Base-by-base conservation (phyloP, 768 basidiomycete species). In the Tubosaeta sp. region DNA sequence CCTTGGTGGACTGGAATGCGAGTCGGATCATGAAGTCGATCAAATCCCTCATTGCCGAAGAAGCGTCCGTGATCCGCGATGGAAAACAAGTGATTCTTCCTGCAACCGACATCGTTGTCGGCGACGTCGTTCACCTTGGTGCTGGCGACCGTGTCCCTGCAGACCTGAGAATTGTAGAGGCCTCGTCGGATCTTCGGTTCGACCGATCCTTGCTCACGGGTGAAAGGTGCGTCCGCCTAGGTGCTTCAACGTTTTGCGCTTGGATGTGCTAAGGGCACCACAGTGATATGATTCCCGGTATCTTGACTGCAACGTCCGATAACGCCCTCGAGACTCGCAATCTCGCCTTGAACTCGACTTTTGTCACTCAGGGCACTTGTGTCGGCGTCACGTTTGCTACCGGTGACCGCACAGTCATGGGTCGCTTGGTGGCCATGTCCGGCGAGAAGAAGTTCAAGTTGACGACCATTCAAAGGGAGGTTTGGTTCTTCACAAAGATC, bases 81-180 rank as follows among this genome's bases (percentile, higher is more conserved):
- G 73, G 76, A 6, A 71, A 73, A 30, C 72, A 71, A 35, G 70
- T 75, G 27, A 74, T 75, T 19, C 64, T 80, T 2, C 67, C 70
- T 18, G 80, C 82, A 24, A 76, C 76, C 38, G 76, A 82, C 43
- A 75, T 85, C 27, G 73, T 85, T 1, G 80, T 79, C 0, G 81
- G 81, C 9, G 81, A 82, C 57, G 63, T 82, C 34, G 72, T 82
- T 46, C 70, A 70, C 3, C 78, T 82, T 58, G 62, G 69, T 25
- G 73, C 80, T 2, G 81, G 81, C 14, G 78, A 83, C 54, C 74
- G 82, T 11, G 72, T 83, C 4, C 82, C 82, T 5, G 80, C 82
- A 0, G 83, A 84, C 55, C 66, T 83, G 24, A 74, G 82, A 21
- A 70, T 84, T 10, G 72, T 82, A 36, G 62, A 77, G 9, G 74